These are phyloP conservation scores for Penicillium sp. DNA, from an alignment of 2,329 filamentous ascomycete species.

Conservation along the genomic window DNA sequence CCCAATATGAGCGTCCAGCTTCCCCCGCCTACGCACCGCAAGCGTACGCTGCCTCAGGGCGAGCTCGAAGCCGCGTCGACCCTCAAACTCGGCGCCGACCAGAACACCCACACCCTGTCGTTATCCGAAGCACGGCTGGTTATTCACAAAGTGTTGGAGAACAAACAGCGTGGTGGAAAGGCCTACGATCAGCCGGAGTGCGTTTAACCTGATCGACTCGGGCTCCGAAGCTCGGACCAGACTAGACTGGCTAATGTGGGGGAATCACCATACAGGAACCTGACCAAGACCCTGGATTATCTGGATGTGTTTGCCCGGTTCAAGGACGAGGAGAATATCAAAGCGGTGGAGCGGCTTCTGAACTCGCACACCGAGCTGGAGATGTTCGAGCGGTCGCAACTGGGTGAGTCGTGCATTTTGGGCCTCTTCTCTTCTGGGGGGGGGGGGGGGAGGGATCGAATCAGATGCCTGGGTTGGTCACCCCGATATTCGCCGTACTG, in stretches of 20 bases:
- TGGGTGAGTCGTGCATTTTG: constrained; percentile 58
- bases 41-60: constrained; percentile 43
- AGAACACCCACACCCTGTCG: constrained; percentile 85
- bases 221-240: constrained; percentile 3
- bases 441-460: constrained; percentile 1
- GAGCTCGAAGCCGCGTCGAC: constrained; percentile 83
- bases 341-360: constrained; percentile 86
- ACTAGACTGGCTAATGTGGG: constrained; percentile 2
- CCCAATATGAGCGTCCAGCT: constrained; percentile 35
- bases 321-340: constrained; percentile 90
- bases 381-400: constrained; percentile 88
- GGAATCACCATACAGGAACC: constrained; percentile 51
- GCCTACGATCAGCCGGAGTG: constrained; percentile 83
- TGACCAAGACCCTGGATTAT: constrained; percentile 86
- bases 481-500: too few species aligned
- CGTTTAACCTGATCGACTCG: too few species aligned
- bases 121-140: constrained; percentile 89
- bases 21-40: constrained; percentile 40
- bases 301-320: constrained; percentile 93
- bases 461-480: too few species aligned
- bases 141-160: constrained; percentile 81
- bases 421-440: neutral
- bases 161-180: constrained; percentile 74
- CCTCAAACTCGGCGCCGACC: constrained; percentile 88
- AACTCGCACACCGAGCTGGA: constrained; percentile 73